phyloP scores from a whole-genome alignment of 2,329 filamentous ascomycete species.

The Samsoniella hepiali region DNA sequence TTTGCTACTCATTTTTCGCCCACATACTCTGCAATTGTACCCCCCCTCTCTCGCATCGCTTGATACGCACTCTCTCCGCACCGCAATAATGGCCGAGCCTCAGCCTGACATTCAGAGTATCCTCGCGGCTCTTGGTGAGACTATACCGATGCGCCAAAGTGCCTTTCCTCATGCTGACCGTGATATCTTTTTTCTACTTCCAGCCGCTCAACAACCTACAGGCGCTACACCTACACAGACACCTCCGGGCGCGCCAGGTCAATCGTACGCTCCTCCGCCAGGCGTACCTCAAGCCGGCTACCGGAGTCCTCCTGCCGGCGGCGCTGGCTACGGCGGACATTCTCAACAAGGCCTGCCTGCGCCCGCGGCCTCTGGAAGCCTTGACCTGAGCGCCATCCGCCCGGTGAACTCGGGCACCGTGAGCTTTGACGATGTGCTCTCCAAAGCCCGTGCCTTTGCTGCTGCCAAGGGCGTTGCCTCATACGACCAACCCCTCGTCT shows the following conservation, averaged over 20 bases:
- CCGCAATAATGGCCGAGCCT: slow-evolving; percentile 28
- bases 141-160: not conserved
- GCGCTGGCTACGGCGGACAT: slow-evolving; percentile 34
- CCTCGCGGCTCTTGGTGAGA: slow-evolving; percentile 47
- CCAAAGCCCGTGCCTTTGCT: slow-evolving; percentile 78
- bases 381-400: slow-evolving; percentile 77
- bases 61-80: not conserved
- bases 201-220: slow-evolving; percentile 45
- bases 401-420: slow-evolving; percentile 78
- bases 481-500: slow-evolving; percentile 56
- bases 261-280: slow-evolving; percentile 39
- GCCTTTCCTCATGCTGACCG: slow-evolving; percentile 15
- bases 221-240: slow-evolving; percentile 42
- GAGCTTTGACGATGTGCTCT: slow-evolving; percentile 79
- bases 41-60: not conserved
- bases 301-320: slow-evolving; percentile 38
- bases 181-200: slow-evolving; percentile 24
- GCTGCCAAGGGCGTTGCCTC: slow-evolving; percentile 70
- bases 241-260: slow-evolving; percentile 37
- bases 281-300: slow-evolving; percentile 31
- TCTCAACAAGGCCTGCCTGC: slow-evolving; percentile 55
- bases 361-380: slow-evolving; percentile 68
- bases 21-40: not conserved
- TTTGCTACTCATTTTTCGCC: slow-evolving; percentile 5
- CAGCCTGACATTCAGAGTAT: slow-evolving; percentile 45